A percentile compares a stretch with the other conserved stretches of the same genome.
Conservation (phyloP, 169 alveolate species). For the Plasmodium adleri region DNA sequence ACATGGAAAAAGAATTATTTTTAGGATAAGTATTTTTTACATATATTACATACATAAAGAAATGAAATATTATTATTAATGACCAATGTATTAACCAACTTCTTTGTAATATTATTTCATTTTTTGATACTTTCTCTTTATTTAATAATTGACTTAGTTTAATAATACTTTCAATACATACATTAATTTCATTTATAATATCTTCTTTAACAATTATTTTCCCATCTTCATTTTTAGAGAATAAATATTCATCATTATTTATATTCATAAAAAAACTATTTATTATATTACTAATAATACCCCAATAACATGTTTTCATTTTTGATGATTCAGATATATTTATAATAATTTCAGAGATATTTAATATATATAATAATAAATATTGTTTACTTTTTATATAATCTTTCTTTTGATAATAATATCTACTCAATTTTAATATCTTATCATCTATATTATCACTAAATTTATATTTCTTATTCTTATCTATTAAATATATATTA, state of each 20-base stretch:
- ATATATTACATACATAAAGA: conserved; percentile 81
- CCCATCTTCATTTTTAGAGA: conserved; percentile 78
- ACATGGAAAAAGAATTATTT: conserved; percentile 82
- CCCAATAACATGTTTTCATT: conserved; percentile 86
- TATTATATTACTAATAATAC: conserved; percentile 81
- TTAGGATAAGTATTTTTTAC: conserved; percentile 81
- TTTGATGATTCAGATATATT: conserved; percentile 83
- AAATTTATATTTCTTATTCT: conserved; percentile 69
- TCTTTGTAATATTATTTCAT: conserved; percentile 84
- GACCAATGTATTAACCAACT: conserved; percentile 88
- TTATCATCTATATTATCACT: conserved; percentile 79
- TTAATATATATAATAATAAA: conserved; percentile 82
- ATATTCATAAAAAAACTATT: conserved; percentile 78
- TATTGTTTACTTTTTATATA: conserved; percentile 80
- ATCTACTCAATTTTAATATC: conserved; percentile 82
- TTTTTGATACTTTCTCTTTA: conserved; percentile 74
- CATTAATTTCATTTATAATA: conserved; percentile 78
- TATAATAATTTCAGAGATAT: conserved; percentile 82
- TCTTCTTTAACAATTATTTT: conserved; percentile 77
- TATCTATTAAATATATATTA: conserved; percentile 10
- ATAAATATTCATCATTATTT: conserved; percentile 61
- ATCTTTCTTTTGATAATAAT: conserved; percentile 83
- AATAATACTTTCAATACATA: conserved; percentile 81
- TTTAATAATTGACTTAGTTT: conserved; percentile 79
- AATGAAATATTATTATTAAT: conserved; percentile 83